Conservation (phyloP, 768 basidiomycete species). For the Guyanaporus albipodus region DNA sequence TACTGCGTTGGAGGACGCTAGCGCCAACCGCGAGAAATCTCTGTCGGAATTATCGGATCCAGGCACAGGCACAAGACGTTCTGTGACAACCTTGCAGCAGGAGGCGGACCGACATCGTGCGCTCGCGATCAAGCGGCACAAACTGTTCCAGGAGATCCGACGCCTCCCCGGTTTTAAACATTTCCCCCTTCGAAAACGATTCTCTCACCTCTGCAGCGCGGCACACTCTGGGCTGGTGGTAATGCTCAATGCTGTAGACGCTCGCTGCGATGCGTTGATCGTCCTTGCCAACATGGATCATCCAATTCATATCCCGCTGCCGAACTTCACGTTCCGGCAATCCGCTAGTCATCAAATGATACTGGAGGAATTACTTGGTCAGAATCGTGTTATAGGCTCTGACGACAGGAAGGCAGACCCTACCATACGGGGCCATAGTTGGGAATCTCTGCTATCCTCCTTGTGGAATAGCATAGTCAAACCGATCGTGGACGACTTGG, state of each 20-base stretch:
- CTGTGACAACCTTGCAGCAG: background rate
- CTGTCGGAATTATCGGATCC: background rate
- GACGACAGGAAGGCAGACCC: background rate
- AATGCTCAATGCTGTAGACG: background rate
- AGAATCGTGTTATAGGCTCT: background rate
- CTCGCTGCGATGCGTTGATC: background rate
- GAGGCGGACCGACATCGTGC: background rate
- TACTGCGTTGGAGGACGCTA: background rate
- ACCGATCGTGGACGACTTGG: background rate
- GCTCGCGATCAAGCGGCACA: background rate
- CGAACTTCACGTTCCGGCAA: background rate
- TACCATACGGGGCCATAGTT: background rate
- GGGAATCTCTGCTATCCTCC: background rate
- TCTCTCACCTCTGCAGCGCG: background rate
- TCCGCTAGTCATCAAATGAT: background rate
- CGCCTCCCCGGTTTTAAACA: background rate
- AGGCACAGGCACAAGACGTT: too few relatives aligned
- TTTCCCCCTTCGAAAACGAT: constrained; percentile 1
- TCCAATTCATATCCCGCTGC: background rate
- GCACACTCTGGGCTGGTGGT: too few relatives aligned
- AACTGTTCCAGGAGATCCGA: background rate
- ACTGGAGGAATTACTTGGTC: background rate
- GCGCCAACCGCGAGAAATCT: background rate
- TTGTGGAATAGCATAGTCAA: background rate
- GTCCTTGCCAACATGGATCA: background rate